Evolutionary conservation across 345 rosid species (phyloP).

Genomic region (Populus tremula): DNA sequence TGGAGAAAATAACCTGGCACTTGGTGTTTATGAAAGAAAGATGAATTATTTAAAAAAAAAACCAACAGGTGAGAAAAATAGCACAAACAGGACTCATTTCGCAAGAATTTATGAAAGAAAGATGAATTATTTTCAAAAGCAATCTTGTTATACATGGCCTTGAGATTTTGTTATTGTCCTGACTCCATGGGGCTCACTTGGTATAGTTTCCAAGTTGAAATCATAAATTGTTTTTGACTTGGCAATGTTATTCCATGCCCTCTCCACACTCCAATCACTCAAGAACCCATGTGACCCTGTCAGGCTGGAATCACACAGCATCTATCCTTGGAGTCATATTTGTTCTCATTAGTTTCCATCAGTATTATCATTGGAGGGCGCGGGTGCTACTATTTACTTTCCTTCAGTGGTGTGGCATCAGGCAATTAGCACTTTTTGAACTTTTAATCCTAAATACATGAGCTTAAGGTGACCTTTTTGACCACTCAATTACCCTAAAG

Average conservation of each 20-base stretch:
- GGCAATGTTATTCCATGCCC: conserved; percentile 17
- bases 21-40: no score
- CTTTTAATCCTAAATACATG: neutral
- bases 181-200: conserved; percentile 21
- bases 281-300: conserved; percentile 36
- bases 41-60: no score
- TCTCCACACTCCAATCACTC: conserved; percentile 21
- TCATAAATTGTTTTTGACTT: conserved; percentile 7
- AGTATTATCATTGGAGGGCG: conserved; percentile 7
- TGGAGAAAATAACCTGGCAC: neutral
- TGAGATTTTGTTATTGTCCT: conserved; percentile 6
- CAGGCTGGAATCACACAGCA: conserved; percentile 26
- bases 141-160: conserved; percentile 2
- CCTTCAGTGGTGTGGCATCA: neutral
- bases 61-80: neutral
- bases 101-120: conserved; percentile 10
- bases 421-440: conserved; percentile 4
- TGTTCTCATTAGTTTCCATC: conserved; percentile 13
- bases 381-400: conserved; percentile 4
- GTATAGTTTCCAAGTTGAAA: conserved; percentile 13
- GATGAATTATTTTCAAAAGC: conserved; percentile 8
- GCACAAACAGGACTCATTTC: conserved; percentile 5
- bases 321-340: conserved; percentile 20
- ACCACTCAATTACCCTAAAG: conserved; percentile 3
- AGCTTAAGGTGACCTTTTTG: neutral